These are phyloP conservation scores for Agrostemma githago DNA, from an alignment of 148 eudicot species.

Conservation along the genomic window DNA sequence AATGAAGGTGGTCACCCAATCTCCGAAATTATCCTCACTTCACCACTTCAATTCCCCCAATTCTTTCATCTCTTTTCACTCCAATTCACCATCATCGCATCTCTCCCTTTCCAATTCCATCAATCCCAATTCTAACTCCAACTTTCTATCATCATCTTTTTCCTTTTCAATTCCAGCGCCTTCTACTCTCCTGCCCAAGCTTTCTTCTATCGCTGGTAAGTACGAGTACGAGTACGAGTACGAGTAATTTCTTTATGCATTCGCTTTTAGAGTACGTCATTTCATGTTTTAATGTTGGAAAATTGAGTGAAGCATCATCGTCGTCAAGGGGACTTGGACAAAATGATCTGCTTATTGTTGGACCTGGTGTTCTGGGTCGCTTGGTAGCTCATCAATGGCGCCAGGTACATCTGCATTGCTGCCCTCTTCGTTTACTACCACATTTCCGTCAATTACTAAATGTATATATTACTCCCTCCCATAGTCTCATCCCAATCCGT, in stretches of 20 bases:
- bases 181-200: constrained; percentile 17
- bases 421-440: too few relatives aligned
- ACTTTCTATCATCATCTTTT: neutral
- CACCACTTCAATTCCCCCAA: neutral
- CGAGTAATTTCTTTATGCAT: neutral
- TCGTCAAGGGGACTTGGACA: constrained; percentile 40
- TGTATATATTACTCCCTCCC: too few relatives aligned
- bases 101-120: neutral
- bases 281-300: neutral
- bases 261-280: neutral
- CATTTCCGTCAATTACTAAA: too few relatives aligned
- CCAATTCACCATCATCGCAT: neutral
- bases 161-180: constrained; percentile 3
- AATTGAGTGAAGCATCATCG: constrained; percentile 22
- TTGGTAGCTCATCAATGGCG: constrained; percentile 73
- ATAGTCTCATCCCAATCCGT: too few relatives aligned
- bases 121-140: neutral
- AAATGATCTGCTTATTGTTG: constrained; percentile 66
- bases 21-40: neutral
- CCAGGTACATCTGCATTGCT: constrained; percentile 31
- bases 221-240: neutral
- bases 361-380: constrained; percentile 88
- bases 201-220: constrained; percentile 21
- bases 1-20: neutral
- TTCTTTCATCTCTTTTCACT: neutral